Evolutionary conservation across 805 yeast species (phyloP), one percentile per base, ranked within the genome.

Genomic region (Spathaspora girioi): DNA sequence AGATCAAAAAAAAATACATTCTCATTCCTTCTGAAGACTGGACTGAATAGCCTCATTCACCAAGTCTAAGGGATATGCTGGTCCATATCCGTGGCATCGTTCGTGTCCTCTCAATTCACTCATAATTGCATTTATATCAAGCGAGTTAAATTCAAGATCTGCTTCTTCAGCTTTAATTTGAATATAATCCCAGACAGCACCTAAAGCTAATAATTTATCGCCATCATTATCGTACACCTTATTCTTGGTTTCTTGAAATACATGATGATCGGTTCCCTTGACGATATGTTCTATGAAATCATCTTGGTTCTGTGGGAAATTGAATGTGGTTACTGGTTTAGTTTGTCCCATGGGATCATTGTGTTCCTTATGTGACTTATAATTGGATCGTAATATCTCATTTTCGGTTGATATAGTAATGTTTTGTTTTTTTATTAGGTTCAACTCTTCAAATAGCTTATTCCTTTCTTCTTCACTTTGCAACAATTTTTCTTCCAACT

Each of bases 131-230:
- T 73, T 67, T 43, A 87, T 70, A 61, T 87, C 87, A 41, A 87
- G 60, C 8, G 77, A 77, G 19, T 67, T 61, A 38, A 71, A 76
- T 32, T 81, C 79, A 32, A 62, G 49, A 48, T 78, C 75, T n/a
- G 73, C 67, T 42, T 72, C 75, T 50, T 76, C 80, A 20, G 76
- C 68, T 52, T 73, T 71, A 56, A 77, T 68, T 51, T 66, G 72
- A 45, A 90, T 66, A 62, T 86, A 86, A 63, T 89, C 93, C 96
- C 96, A 90, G 2, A 88, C 84, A 1, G 93, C 94, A 17, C 88
- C 82, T 0, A 88, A 72, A 0, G 91, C 89, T 53, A 89, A 68
- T 43, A 87, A 73, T 59, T 79, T 77, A 29, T 69, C 65, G 1
- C 80, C 79, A 11, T 70, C 71, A 29, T 66, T 69, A 38, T 65